Conservation (phyloP, 306 rosid species). For the Mucuna pruriens region DNA sequence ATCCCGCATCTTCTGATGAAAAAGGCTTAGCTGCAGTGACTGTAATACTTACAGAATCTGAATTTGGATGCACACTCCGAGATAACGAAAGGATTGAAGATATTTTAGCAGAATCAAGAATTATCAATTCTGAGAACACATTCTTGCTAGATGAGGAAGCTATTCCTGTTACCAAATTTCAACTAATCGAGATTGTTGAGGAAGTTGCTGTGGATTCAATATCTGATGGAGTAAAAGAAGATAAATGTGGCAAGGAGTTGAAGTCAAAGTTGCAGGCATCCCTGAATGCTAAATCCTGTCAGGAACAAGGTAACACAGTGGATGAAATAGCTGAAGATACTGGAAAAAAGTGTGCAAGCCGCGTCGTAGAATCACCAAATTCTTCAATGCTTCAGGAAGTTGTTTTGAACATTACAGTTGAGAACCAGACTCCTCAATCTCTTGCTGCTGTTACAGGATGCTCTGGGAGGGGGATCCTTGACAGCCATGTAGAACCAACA, state of each 20-base stretch:
- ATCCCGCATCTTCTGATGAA: constrained; percentile 25
- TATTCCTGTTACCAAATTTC: constrained; percentile 31
- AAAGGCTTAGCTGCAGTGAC: constrained; percentile 6
- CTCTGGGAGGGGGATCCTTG: constrained; percentile 40
- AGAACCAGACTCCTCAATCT: constrained; percentile 49
- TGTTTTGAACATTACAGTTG: constrained; percentile 36
- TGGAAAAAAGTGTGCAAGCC: constrained; percentile 34
- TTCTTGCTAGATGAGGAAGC: constrained; percentile 33
- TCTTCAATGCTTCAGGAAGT: constrained; percentile 38
- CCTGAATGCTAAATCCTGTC: constrained; percentile 11
- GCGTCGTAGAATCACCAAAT: constrained; percentile 40
- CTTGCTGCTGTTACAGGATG: constrained; percentile 26
- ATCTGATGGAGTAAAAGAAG: constrained; percentile 37
- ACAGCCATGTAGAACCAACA: constrained; percentile 29
- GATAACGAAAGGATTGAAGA: constrained; percentile 30
- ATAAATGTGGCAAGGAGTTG: constrained; percentile 23
- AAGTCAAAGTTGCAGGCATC: constrained; percentile 24
- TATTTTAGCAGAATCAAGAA: not conserved
- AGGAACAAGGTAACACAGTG: constrained; percentile 24
- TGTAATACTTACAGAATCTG: constrained; percentile 23
- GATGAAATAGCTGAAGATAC: constrained; percentile 37
- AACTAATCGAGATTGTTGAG: constrained; percentile 19
- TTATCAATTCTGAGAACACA: constrained; percentile 23
- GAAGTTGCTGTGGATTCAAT: constrained; percentile 35
- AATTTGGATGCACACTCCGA: constrained; percentile 11